Conservation (phyloP, 2,329 filamentous ascomycete genomes). For the Talaromyces sp. region DNA sequence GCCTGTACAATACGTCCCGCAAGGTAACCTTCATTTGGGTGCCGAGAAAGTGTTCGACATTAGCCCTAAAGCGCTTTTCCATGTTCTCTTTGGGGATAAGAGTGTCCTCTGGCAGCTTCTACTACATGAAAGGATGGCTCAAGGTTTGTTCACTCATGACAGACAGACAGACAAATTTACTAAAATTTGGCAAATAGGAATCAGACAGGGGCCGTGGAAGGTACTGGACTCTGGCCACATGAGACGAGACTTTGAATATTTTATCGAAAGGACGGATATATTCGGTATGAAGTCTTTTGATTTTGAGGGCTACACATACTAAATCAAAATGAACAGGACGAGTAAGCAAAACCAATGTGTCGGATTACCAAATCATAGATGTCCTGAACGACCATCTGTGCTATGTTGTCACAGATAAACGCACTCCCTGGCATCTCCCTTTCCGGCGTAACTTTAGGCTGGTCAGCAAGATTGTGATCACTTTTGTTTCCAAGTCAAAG, state of each 20-base stretch:
- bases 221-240: slow-evolving; percentile 64
- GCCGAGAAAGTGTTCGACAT: slow-evolving; percentile 82
- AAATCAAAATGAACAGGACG: slow-evolving; percentile 26
- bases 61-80: slow-evolving; percentile 89
- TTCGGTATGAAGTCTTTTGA: slow-evolving; percentile 46
- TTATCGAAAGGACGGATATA: slow-evolving; percentile 61
- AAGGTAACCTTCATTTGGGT: slow-evolving; percentile 68
- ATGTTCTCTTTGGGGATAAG: slow-evolving; percentile 94
- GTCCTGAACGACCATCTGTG: slow-evolving; percentile 70
- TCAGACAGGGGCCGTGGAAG: slow-evolving; percentile 81
- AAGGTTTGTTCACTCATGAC: slow-evolving; percentile 36
- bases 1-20: slow-evolving; percentile 76
- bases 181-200: slow-evolving; percentile 42
- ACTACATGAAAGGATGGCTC: slow-evolving; percentile 74
- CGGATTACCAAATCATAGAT: slow-evolving; percentile 83
- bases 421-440: slow-evolving; percentile 76
- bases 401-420: slow-evolving; percentile 60
- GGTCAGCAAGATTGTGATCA: slow-evolving; percentile 87
- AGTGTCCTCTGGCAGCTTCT: slow-evolving; percentile 89
- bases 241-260: slow-evolving; percentile 74
- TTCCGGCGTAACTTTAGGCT: slow-evolving; percentile 72
- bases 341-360: slow-evolving; percentile 56
- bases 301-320: slow-evolving; percentile 1
- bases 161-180: slow-evolving; percentile 5
- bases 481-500: slow-evolving; percentile 83